phyloP scores from a whole-genome alignment of 192 early-diverging fungal species.

The Allomyces arbusculus region DNA sequence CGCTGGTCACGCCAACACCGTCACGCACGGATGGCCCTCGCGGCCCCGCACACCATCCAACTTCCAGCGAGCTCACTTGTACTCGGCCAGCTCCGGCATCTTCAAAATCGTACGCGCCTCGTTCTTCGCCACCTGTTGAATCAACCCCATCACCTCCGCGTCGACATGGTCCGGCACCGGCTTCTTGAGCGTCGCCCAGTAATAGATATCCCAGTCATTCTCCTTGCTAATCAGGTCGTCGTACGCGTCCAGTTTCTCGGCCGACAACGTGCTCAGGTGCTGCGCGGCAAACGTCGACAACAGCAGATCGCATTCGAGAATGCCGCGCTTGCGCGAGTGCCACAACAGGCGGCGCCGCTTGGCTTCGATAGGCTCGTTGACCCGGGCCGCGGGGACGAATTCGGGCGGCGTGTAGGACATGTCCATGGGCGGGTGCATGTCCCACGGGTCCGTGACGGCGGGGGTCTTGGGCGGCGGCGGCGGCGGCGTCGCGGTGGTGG shows the following conservation, averaged over 20 bases:
- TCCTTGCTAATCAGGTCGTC: constrained; percentile 51
- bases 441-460: not conserved
- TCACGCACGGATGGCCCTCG: no score
- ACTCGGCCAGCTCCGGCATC: not conserved
- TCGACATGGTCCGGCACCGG: constrained; percentile 27
- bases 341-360: constrained; percentile 69
- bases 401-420: constrained; percentile 2
- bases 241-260: constrained; percentile 44
- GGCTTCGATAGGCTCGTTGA: constrained; percentile 38
- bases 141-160: constrained; percentile 19
- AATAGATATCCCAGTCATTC: constrained; percentile 96
- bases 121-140: not conserved
- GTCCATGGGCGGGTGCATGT: not conserved
- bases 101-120: not conserved
- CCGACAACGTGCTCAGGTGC: constrained; percentile 26
- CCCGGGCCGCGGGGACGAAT: constrained; percentile 33
- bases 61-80: no score
- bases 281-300: constrained; percentile 68
- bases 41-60: no score
- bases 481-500: not conserved
- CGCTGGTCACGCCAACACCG: no score
- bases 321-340: constrained; percentile 79
- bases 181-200: constrained; percentile 62
- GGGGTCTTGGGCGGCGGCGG: not conserved
- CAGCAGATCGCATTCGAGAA: constrained; percentile 78